phyloP scores from a whole-genome alignment of 2,329 filamentous ascomycete genomes.

The Fusarium miscanthi region DNA sequence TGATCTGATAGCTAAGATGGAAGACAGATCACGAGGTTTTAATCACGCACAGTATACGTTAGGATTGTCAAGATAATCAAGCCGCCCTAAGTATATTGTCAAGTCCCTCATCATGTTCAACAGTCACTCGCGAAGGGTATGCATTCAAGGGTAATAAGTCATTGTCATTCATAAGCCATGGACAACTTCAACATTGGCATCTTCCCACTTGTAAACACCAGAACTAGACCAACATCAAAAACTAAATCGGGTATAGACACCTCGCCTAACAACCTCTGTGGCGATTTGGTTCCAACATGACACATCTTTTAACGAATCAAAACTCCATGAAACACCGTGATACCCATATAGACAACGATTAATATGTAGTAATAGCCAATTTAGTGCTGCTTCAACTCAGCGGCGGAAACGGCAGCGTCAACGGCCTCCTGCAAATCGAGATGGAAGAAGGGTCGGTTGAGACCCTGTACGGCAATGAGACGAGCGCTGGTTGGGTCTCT shows the following conservation, averaged over 20 bases:
- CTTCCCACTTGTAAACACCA: background rate
- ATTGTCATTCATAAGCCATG: conserved; percentile 1
- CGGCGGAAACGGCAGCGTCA: conserved; percentile 56
- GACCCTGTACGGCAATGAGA: conserved; percentile 55
- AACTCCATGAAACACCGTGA: conserved; percentile 12
- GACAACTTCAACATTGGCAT: background rate
- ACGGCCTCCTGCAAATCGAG: conserved; percentile 62
- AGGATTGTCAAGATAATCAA: background rate
- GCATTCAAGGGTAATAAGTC: background rate
- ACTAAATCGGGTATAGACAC: conserved; percentile 7
- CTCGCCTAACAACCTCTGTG: background rate
- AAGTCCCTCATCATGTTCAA: background rate
- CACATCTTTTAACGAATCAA: background rate
- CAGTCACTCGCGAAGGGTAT: background rate
- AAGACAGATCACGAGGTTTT: no score
- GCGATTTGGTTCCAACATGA: background rate
- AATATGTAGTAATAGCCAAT: background rate
- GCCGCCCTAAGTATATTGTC: no score
- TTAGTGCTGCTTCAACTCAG: conserved; percentile 46
- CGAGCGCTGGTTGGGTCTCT: conserved; percentile 45
- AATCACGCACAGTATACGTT: background rate
- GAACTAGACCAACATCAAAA: background rate
- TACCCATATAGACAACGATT: conserved; percentile 6
- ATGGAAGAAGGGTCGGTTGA: conserved; percentile 65
- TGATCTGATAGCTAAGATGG: background rate